phyloP scores from a whole-genome alignment of 1,284 basidiomycete species.

The Cutaneotrichosporon daszewskae region DNA sequence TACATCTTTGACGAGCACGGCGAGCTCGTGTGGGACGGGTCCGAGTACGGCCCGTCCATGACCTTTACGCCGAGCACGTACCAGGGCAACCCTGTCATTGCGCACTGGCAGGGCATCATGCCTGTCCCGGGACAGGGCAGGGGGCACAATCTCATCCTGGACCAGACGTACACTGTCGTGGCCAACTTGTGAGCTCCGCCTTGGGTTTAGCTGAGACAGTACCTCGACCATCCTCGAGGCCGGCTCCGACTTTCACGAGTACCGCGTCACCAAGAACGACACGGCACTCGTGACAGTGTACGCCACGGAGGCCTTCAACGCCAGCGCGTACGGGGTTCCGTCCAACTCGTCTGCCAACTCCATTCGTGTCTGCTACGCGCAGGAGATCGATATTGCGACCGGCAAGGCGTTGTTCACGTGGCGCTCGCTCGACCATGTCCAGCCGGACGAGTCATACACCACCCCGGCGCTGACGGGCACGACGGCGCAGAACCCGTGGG shows the following conservation, averaged over 20 bases:
- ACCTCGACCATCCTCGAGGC: not conserved
- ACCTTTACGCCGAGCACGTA: slow-evolving; percentile 20
- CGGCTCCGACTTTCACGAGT: slow-evolving; percentile 23
- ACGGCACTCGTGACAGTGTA: slow-evolving; percentile 38
- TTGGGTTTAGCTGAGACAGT: not conserved
- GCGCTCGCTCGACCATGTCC: slow-evolving; percentile 32
- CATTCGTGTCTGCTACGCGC: too few species aligned
- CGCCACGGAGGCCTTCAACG: slow-evolving; percentile 19
- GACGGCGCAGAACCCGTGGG: slow-evolving; percentile 20
- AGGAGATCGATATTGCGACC: slow-evolving; percentile 39
- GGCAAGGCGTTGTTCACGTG: slow-evolving; percentile 32
- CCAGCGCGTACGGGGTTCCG: slow-evolving; percentile 16
- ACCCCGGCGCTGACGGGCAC: slow-evolving; percentile 20
- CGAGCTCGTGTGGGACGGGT: slow-evolving; percentile 31
- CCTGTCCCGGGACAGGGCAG: slow-evolving; percentile 26
- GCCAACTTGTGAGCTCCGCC: slow-evolving; percentile 11
- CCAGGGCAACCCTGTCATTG: slow-evolving; percentile 25
- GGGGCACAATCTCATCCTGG: slow-evolving; percentile 23
- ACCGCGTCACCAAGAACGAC: slow-evolving; percentile 32
- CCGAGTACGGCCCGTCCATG: slow-evolving; percentile 27
- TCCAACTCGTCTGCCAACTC: too few species aligned
- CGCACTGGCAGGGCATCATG: slow-evolving; percentile 26
- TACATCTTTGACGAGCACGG: slow-evolving; percentile 29
- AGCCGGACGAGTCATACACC: slow-evolving; percentile 23
- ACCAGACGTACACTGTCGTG: slow-evolving; percentile 25